Base-by-base conservation (phyloP, 1,284 basidiomycete genomes). In the Heimioporus retisporus region DNA sequence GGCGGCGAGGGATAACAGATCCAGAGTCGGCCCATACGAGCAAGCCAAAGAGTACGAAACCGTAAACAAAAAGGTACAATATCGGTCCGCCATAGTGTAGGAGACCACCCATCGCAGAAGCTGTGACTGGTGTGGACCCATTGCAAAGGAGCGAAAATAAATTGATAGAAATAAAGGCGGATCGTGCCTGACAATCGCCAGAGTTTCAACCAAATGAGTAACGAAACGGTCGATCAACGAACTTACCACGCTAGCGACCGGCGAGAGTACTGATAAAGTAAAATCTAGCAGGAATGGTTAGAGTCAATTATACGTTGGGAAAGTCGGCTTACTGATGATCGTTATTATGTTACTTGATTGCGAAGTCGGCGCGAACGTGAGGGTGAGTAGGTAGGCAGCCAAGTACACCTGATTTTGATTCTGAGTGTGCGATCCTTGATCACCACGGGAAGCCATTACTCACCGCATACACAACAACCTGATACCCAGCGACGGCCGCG, bases 131-230 rank as follows among this genome's bases (percentile, higher is more conserved):
- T 13, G 82, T 82, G 1, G 82, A 78, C 13, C 90, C 90, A 67
- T 90, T 80, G 72, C 93, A 95, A 1, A 94, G 86, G 21, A 95
- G 81, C 10, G 89, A 91, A 77, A 95, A 95, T 3, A 93, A 77
- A 75, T 95, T 95, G 72, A 93, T 84, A 0, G 91, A 91, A 18
- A 95, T 86, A 43, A 94, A 84, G 2, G 87, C 86, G 0, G 93
- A 89, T 40, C 35, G 35, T 40, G 55, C 93, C 85, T 40, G 86
- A 70, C 88, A 87, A 59, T 55, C 46, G 2, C 19, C 8, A 6
- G 51, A 25, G 69, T 40, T 40, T 73, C 60, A 59, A 66, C 25
- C 28, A 44, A 51, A 23, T 14, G 16, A 19, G 5, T 15, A 5
- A 18, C 15, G 48, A 19, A 40, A 31, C 31, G 13, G 51, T 51